These are phyloP conservation scores for Cutaneotrichosporon sp. DNA, from an alignment of 1,284 basidiomycete species.

Conservation along the genomic window DNA sequence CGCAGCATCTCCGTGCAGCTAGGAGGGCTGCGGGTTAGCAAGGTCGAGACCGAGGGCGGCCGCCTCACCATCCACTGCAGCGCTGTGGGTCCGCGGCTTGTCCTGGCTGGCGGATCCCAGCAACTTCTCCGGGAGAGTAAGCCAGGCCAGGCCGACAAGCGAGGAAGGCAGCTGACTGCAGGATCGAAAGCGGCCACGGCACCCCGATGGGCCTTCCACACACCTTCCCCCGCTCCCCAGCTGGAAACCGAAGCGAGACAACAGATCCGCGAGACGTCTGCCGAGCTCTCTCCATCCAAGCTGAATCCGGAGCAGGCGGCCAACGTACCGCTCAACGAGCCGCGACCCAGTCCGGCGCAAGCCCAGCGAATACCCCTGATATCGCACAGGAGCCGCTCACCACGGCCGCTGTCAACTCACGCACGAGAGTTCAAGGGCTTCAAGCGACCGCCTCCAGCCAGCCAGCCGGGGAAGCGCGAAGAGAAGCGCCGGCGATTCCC, in stretches of 20 bases:
- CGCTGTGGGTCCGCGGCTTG: background rate
- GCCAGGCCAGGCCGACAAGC: background rate
- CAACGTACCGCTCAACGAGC: background rate
- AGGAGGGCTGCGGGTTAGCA: background rate
- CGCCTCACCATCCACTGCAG: background rate
- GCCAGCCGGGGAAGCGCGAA: background rate
- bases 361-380: background rate
- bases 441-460: background rate
- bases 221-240: background rate
- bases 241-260: background rate
- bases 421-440: background rate
- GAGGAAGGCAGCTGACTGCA: background rate
- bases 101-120: background rate
- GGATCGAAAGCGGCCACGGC: background rate
- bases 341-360: background rate
- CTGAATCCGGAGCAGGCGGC: background rate
- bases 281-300: background rate
- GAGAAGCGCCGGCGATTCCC: background rate
- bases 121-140: background rate
- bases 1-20: background rate
- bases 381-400: constrained; percentile 1
- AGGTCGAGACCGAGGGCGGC: background rate
- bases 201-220: background rate
- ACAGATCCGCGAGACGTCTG: background rate
- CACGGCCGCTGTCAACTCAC: constrained; percentile 2